Conservation (phyloP, 192 early-diverging fungal genomes). For the Backusella morwellensis region DNA sequence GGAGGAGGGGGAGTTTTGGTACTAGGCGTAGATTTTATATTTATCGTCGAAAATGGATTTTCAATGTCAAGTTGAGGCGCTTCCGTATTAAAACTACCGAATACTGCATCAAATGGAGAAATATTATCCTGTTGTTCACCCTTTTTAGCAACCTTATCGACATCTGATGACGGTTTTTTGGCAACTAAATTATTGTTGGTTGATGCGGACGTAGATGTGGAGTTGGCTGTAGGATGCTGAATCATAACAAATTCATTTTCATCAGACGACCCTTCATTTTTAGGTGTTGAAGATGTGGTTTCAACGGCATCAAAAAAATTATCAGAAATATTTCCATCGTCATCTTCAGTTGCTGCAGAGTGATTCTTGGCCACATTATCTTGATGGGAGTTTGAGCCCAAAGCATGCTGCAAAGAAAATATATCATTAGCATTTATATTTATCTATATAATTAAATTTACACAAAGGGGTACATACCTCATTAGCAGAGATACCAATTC, state of each 20-base stretch:
- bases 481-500: not conserved
- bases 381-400: not conserved
- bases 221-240: not conserved
- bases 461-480: not conserved
- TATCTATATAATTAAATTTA: not conserved
- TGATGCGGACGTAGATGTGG: not conserved
- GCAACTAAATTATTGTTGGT: not conserved
- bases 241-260: constrained; percentile 15
- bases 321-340: not conserved
- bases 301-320: constrained; percentile 5
- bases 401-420: not conserved
- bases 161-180: not conserved
- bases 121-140: not conserved
- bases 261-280: not conserved
- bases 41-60: not conserved
- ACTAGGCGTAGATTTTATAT: not conserved
- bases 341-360: not conserved
- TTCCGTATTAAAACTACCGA: constrained; percentile 3
- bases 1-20: not conserved
- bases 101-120: constrained; percentile 23
- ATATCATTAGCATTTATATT: not conserved
- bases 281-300: not conserved
- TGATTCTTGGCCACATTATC: not conserved
- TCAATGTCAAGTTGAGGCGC: not conserved
- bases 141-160: not conserved